phyloP scores from a whole-genome alignment of 176 grass and related monocot genomes.

The Oryza punctata region DNA sequence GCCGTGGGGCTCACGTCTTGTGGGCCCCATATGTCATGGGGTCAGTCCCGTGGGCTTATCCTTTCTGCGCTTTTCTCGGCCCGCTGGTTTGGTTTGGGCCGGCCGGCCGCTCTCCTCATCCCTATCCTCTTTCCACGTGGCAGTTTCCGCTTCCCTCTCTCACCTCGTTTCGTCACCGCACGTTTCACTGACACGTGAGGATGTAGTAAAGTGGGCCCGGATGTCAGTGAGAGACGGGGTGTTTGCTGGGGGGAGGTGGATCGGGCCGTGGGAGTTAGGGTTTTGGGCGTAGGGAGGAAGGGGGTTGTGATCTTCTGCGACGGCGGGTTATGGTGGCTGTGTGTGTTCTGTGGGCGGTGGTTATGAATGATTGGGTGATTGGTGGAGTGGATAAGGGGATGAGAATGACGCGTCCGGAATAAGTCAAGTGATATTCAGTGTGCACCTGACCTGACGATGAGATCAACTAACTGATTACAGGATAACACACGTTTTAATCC shows the following conservation, averaged over 20 bases:
- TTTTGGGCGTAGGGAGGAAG: slow-evolving; percentile 17
- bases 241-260: neutral
- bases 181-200: neutral
- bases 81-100: slow-evolving; percentile 19
- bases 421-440: slow-evolving; percentile 21
- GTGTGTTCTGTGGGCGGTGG: neutral
- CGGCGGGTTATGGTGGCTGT: neutral
- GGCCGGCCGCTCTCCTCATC: slow-evolving; percentile 40
- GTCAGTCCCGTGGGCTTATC: neutral
- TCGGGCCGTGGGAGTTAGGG: slow-evolving; percentile 45
- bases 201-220: fast-evolving
- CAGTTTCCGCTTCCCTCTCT: neutral
- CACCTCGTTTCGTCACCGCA: no score
- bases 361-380: neutral
- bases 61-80: neutral
- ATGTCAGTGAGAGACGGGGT: neutral
- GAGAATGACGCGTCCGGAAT: slow-evolving; percentile 39
- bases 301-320: slow-evolving; percentile 33
- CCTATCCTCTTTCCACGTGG: slow-evolving; percentile 54
- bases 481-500: neutral
- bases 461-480: neutral
- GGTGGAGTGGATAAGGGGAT: slow-evolving; percentile 42
- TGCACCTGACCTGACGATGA: neutral
- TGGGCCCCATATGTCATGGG: slow-evolving; percentile 22
- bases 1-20: fast-evolving